Evolutionary conservation across 2,329 filamentous ascomycete genomes (phyloP), one percentile per base, ranked within the genome.

Genomic region (Endoconidiophora laricicola): DNA sequence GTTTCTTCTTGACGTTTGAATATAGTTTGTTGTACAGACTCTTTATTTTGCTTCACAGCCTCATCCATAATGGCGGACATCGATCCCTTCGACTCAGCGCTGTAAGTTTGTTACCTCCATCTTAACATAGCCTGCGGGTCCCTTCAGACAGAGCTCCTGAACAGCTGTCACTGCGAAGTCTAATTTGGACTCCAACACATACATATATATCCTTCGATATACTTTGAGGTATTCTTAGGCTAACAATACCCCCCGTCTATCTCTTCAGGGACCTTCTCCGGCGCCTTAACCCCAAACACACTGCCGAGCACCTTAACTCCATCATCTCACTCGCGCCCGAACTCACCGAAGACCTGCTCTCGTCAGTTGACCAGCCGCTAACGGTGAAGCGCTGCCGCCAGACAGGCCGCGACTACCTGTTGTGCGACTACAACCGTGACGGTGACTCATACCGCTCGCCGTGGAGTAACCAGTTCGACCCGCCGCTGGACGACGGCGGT

Each of bases 361-460:
- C 90, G 57, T 94, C 90, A 22, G 91, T 98, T 59, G 91, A 98
- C 67, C 90, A 96, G 66, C 91, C 91, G 22, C 81, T 98, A 52
- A 80, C 83, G 53, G 76, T 93, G 55, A 81, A 83, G 59, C 83
- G 85, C 57, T 96, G 91, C 73, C 78, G 79, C 58, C 84, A 88
- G 67, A 83, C 86, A 29, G 86, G 87, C 59, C 84, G 90, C 58
- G 91, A 96, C 69, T 98, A 94, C 71, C 79, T 98, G 47, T 83
- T 95, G 61, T 98, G 91, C 73, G 91, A 98, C 75, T 98, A 98
- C 76, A 98, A 98, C 74, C 88, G 91, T 56, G 91, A 98, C 67
- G 91, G 91, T 55, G 90, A 95, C 69, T 93, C 84, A 68, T 94
- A 94, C 75, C 83, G 91, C 55, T 94, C 86, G 57, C 91, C 91